phyloP scores from a whole-genome alignment of 2,329 filamentous ascomycete species.

The Calonectria hongkongensis region DNA sequence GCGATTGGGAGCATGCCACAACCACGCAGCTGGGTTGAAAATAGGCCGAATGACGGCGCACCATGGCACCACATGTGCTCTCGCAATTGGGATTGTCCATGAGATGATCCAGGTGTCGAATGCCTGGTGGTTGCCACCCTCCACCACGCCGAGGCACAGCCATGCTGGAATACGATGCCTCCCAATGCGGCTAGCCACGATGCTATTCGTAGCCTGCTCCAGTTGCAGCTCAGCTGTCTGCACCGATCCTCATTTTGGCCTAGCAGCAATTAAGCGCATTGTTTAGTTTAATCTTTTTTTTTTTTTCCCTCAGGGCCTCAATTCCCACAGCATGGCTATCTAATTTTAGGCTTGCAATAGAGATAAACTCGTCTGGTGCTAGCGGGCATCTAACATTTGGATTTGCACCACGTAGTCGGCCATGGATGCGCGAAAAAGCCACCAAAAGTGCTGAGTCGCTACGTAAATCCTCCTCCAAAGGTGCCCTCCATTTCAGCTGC shows the following conservation, averaged over 20 bases:
- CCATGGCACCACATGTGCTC: constrained; percentile 5
- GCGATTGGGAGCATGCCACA: neutral
- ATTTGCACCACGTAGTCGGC: neutral
- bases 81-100: neutral
- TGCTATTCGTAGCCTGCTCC: constrained; percentile 14
- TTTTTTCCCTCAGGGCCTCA: neutral
- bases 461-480: neutral
- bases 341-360: constrained; percentile 23
- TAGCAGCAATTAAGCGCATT: constrained; percentile 12
- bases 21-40: neutral
- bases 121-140: neutral
- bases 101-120: neutral
- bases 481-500: constrained; percentile 5
- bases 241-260: neutral
- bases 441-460: neutral
- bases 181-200: neutral
- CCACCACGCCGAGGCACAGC: constrained; percentile 3
- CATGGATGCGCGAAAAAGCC: neutral
- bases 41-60: neutral
- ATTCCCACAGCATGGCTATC: neutral
- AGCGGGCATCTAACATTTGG: neutral
- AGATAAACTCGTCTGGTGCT: neutral
- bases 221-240: neutral
- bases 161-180: constrained; percentile 11
- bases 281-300: neutral